These are phyloP conservation scores for Carex littledalei DNA, from an alignment of 176 grass and related monocot genomes.

Conservation along the genomic window DNA sequence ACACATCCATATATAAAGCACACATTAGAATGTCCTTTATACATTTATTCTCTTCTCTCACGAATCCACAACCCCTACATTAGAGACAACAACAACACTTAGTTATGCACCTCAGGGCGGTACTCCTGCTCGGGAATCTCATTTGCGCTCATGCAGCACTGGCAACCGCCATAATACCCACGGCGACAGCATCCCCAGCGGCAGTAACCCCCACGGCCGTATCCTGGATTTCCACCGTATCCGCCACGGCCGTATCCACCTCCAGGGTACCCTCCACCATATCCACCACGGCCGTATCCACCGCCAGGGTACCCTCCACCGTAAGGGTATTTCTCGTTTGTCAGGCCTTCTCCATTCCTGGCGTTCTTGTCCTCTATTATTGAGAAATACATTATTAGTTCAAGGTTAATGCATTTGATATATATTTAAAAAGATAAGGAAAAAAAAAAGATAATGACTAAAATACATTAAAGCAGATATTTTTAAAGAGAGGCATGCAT, in stretches of 20 bases:
- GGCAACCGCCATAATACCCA: slow-evolving; percentile 39
- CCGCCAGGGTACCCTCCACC: slow-evolving; percentile 14
- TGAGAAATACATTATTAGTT: not conserved
- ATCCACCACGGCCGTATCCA: no score
- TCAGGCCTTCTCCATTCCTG: not conserved
- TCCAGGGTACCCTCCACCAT: no score
- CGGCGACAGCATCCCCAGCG: slow-evolving; percentile 34
- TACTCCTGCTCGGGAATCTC: slow-evolving; percentile 60
- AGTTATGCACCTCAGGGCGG: slow-evolving; percentile 26
- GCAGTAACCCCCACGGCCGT: slow-evolving; percentile 1
- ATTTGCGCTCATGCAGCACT: slow-evolving; percentile 43
- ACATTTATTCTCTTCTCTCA: not conserved
- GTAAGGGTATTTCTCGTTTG: slow-evolving; percentile 7
- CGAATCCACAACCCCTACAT: not conserved
- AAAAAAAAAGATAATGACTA: no score
- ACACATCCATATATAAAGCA: not conserved
- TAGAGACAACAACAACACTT: no score
- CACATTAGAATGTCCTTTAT: not conserved
- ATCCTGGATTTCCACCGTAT: slow-evolving; percentile 3
- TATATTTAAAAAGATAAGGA: not conserved
- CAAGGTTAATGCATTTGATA: not conserved
- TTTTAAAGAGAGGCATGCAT: not conserved
- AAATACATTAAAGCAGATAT: not conserved
- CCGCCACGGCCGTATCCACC: not conserved
- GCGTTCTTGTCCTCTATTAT: not conserved